These are phyloP conservation scores for Candida insectalens DNA, from an alignment of 805 yeast species.

Conservation along the genomic window DNA sequence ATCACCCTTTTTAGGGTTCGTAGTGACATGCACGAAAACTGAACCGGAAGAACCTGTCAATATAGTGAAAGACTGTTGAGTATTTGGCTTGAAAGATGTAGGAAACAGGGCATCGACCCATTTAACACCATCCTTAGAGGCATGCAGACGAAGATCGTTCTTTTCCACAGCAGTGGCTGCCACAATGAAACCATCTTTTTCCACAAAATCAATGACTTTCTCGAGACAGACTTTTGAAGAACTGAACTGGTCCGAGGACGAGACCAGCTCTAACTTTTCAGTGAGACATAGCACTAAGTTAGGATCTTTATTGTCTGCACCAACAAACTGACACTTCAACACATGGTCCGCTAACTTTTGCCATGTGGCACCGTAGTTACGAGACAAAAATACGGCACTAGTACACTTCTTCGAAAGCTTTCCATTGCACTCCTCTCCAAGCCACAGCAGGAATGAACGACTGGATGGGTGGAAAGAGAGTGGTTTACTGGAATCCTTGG, in stretches of 20 bases:
- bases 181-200: conserved; percentile 58
- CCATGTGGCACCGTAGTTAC: conserved; percentile 62
- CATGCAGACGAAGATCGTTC: conserved; percentile 50
- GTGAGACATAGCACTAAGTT: conserved; percentile 55
- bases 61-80: conserved; percentile 64
- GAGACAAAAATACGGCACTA: conserved; percentile 48
- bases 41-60: conserved; percentile 61
- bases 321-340: conserved; percentile 55
- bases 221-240: conserved; percentile 31
- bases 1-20: conserved; percentile 36
- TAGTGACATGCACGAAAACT: conserved; percentile 72
- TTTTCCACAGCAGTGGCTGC: conserved; percentile 51
- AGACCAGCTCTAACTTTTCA: conserved; percentile 29
- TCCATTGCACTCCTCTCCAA: conserved; percentile 54
- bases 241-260: conserved; percentile 43
- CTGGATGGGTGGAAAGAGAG: conserved; percentile 58
- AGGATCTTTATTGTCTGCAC: conserved; percentile 35
- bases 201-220: conserved; percentile 58
- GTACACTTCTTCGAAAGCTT: conserved; percentile 36
- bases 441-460: conserved; percentile 54
- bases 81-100: conserved; percentile 42
- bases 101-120: conserved; percentile 80
- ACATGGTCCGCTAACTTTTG: conserved; percentile 42
- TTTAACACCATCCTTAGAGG: conserved; percentile 59
- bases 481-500: conserved; percentile 28